Conservation (phyloP, 176 grass and related monocot species). For the Cenchrus fungigraminus region DNA sequence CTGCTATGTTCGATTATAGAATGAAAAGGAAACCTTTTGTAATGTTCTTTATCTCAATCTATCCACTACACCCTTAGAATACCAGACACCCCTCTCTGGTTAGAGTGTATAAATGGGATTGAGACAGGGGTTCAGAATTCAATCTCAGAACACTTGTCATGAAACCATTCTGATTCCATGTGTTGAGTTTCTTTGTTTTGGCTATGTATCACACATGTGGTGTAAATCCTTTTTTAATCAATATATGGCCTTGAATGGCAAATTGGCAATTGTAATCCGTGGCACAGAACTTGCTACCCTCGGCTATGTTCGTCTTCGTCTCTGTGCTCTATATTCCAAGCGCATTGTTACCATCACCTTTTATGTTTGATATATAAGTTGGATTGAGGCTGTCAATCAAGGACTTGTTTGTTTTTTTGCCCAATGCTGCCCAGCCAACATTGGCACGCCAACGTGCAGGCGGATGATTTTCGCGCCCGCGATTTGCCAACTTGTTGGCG, state of each 20-base stretch:
- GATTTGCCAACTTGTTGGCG: too few relatives aligned
- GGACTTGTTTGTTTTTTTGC: too few relatives aligned
- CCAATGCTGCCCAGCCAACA: too few relatives aligned
- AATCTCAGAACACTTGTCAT: not conserved
- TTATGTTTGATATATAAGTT: not conserved
- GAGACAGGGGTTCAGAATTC: not conserved
- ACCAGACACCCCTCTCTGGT: not conserved
- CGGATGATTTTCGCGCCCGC: too few relatives aligned
- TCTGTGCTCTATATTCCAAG: not conserved
- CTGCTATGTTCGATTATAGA: not conserved
- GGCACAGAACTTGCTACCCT: not conserved
- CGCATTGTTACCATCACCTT: not conserved
- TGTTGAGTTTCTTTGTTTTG: not conserved
- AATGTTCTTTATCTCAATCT: not conserved
- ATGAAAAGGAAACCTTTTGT: not conserved
- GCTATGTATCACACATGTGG: not conserved
- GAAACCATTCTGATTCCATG: not conserved
- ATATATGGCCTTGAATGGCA: not conserved
- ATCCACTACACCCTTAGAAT: not conserved
- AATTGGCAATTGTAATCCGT: not conserved
- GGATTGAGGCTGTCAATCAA: not conserved
- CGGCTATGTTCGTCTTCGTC: not conserved
- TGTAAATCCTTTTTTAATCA: not conserved
- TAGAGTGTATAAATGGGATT: conserved; percentile 26
- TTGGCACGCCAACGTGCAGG: too few relatives aligned